A percentile compares a stretch with the other conserved stretches of the same genome.
phyloP scores from a whole-genome alignment of 768 basidiomycete genomes.

The Tulasnella sp. region DNA sequence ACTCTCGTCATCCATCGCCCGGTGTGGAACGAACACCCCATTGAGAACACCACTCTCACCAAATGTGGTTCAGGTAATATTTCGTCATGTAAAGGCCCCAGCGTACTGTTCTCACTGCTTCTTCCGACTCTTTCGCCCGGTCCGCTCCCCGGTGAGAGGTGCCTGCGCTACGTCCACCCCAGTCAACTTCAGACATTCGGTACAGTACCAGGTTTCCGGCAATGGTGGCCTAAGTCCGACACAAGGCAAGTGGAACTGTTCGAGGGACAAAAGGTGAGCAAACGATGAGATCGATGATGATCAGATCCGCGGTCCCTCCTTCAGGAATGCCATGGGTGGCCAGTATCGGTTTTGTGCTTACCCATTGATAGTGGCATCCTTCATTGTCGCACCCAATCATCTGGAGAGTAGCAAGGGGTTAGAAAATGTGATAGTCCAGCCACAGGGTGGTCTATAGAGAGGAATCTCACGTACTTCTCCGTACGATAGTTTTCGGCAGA shows the following conservation, averaged over 20 bases:
- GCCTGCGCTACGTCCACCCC: slow-evolving; percentile 28
- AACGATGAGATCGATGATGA: background rate
- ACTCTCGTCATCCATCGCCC: no score
- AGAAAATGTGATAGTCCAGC: background rate
- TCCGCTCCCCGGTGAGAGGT: background rate
- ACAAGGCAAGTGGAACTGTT: slow-evolving; percentile 53
- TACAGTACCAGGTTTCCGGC: slow-evolving; percentile 50
- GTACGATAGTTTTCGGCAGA: slow-evolving; percentile 51
- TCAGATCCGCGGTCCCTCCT: background rate
- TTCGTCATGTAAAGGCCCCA: no score
- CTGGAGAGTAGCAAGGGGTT: slow-evolving; percentile 37
- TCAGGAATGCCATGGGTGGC: background rate
- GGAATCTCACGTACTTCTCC: slow-evolving; percentile 35
- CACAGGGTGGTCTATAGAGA: background rate
- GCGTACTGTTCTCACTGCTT: background rate
- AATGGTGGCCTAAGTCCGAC: slow-evolving; percentile 47
- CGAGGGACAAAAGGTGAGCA: background rate
- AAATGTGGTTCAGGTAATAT: no score
- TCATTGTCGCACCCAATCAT: slow-evolving; percentile 70
- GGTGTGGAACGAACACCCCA: no score
- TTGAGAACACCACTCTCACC: no score
- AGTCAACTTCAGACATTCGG: slow-evolving; percentile 32
- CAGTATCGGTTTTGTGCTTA: slow-evolving; percentile 27
- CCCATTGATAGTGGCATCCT: slow-evolving; percentile 59
- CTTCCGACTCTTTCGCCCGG: slow-evolving; percentile 15